Evolutionary conservation across 768 basidiomycete species (phyloP).

Genomic region (Suillus subalutaceus): DNA sequence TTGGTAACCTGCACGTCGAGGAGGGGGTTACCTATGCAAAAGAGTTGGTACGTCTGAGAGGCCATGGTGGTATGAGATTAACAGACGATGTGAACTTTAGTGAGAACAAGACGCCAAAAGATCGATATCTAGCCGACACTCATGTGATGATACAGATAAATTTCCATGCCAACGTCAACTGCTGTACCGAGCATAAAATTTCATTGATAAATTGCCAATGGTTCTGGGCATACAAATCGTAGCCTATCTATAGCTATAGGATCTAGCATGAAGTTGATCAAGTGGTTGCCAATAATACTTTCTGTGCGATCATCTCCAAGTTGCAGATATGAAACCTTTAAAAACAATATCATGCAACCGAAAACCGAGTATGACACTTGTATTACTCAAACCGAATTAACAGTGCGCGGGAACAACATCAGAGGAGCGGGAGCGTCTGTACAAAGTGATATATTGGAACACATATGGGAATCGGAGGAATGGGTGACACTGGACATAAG

Average conservation of each 20-base stretch:
- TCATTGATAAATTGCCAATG: not conserved
- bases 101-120: constrained; percentile 10
- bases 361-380: not conserved
- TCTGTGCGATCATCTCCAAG: not conserved
- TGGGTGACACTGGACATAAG: not conserved
- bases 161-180: constrained; percentile 5
- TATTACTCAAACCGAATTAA: not conserved
- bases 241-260: not conserved
- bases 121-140: not conserved
- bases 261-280: not conserved
- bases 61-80: constrained; percentile 38
- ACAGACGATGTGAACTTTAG: constrained; percentile 12
- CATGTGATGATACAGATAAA: not conserved
- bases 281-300: not conserved
- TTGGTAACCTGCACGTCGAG: constrained; percentile 93
- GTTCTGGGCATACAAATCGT: not conserved
- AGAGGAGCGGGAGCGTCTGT: not conserved
- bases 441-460: not conserved
- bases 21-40: constrained; percentile 95
- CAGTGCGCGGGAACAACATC: not conserved
- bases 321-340: not conserved
- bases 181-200: not conserved
- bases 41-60: constrained; percentile 59
- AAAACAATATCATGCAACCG: not conserved
- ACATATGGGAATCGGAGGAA: not conserved